Base-by-base conservation (phyloP, 2,329 filamentous ascomycete species). In the Trichoderma aggressivum region DNA sequence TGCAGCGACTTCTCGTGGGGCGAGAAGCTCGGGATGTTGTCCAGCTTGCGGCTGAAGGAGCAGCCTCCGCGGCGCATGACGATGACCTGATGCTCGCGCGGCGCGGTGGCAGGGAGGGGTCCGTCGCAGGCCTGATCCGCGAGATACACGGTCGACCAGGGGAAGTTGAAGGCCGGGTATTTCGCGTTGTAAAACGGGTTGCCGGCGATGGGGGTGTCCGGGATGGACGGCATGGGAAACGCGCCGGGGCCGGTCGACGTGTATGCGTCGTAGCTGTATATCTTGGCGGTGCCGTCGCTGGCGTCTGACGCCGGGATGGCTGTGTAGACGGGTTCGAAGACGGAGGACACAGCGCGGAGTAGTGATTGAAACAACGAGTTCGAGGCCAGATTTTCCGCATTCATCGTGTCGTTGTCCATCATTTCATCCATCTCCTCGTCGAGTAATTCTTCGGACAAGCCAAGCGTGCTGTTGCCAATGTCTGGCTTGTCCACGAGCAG, bases 21-120 rank as follows among this genome's bases (percentile, higher is more conserved):
- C 1, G 89, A 85, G 78, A 91, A 95, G 11, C 89, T 88, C 0
- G 95, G 94, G n/a, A 98, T 94, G 74, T 93, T 94, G 65, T 87
- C 86, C 1, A 98, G 83, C 80, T 99, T 99, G 32, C 91, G 83
- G 43, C 88, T 91, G 80, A 98, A 98, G 28, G 88, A 91, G 82
- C 96, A 99, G 1, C 89, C 90, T 50, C 96, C 95, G 7, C 96
- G 90, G 32, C 88, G 90, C 76, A 98, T 86, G 63, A 97, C 88
- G 72, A 99, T 90, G 72, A 98, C 85, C 65, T 97, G 91, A 81
- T 97, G 85, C 59, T 84, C 80, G 32, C 84, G 84, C 3, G 86
- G 81, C 0, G 84, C 86, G 18, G 79, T 76, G n/a, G 87, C 85
- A 3, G 86, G 86, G 2, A 89, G 80, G 4, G 84, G 82, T n/a